Evolutionary conservation across 73 alveolate species (phyloP).

Genomic region (Paramecium sonneborni): DNA sequence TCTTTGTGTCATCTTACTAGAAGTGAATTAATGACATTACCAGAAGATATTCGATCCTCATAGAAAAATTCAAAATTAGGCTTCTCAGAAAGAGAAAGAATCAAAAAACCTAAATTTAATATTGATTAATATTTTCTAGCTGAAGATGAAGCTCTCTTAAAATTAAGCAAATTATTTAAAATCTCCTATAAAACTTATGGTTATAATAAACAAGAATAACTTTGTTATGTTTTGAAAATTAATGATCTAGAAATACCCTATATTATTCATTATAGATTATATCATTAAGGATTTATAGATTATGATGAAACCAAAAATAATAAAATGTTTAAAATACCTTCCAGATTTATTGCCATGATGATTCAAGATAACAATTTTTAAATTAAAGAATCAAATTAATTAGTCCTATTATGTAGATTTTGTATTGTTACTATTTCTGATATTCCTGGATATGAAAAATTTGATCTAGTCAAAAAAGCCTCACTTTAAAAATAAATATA

Average conservation of each 20-base stretch:
- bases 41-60: background rate
- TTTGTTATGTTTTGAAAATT: conserved; percentile 20
- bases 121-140: conserved; percentile 25
- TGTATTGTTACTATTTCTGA: conserved; percentile 28
- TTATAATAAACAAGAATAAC: background rate
- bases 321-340: conserved; percentile 1
- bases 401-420: conserved; percentile 7
- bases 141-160: conserved; percentile 35
- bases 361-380: conserved; percentile 28
- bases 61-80: conserved; percentile 1
- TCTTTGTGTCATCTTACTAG: conserved; percentile 24
- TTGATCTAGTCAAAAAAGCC: background rate
- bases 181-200: conserved; percentile 9
- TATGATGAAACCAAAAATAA: conserved; percentile 17
- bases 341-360: conserved; percentile 47
- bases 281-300: conserved; percentile 43
- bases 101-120: background rate
- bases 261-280: background rate
- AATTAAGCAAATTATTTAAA: background rate
- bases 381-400: background rate
- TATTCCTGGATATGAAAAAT: conserved; percentile 54
- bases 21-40: background rate
- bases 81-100: background rate
- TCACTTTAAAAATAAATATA: background rate
- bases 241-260: conserved; percentile 38